Conservation (phyloP, 345 rosid genomes). For the Acer negundo region DNA sequence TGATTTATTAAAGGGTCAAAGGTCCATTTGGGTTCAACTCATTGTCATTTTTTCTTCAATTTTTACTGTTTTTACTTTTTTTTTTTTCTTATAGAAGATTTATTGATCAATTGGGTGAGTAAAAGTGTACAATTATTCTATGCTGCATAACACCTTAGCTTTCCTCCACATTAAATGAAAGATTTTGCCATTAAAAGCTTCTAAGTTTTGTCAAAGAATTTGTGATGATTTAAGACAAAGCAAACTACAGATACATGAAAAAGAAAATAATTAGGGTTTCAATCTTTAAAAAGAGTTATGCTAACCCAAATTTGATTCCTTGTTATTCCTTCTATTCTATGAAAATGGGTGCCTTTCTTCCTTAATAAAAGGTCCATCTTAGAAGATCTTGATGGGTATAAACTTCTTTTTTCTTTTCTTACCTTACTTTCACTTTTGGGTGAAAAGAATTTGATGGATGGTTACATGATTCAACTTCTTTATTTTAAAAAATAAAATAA, state of each 20-base stretch:
- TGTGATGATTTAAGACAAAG: constrained; percentile 8
- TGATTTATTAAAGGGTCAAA: neutral
- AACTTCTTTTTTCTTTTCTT: neutral
- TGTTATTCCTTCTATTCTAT: neutral
- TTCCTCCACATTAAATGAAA: neutral
- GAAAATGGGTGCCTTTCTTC: neutral
- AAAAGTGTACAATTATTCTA: neutral
- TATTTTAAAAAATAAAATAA: neutral
- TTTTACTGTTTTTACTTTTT: too few species aligned
- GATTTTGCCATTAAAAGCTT: neutral
- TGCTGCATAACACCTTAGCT: neutral
- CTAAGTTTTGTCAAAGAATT: neutral
- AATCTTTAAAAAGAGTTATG: neutral
- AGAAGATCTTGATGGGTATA: constrained; percentile 10
- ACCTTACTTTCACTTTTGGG: neutral
- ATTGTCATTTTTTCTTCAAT: neutral
- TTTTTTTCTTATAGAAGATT: too few species aligned
- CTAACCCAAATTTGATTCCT: neutral
- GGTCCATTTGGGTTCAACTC: neutral
- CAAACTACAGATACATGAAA: neutral
- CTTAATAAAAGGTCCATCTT: constrained; percentile 8
- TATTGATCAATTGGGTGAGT: neutral
- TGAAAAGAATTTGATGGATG: neutral
- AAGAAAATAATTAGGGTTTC: neutral
- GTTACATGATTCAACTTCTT: neutral